phyloP scores from a whole-genome alignment of 2,329 filamentous ascomycete species.

The Cercospora sojina region DNA sequence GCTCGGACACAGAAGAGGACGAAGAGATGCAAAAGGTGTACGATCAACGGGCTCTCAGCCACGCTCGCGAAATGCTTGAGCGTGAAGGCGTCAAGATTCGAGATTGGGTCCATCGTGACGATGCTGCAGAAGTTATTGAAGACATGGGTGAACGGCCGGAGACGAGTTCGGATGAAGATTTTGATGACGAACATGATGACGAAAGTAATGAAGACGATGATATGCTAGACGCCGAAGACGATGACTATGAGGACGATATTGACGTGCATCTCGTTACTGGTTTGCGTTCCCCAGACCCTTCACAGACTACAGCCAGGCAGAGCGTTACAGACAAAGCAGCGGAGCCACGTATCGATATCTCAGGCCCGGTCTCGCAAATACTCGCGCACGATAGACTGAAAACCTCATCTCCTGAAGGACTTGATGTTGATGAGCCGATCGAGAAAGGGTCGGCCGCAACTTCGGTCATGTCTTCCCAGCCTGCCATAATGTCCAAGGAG shows the following conservation, averaged over 20 bases:
- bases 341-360: not conserved
- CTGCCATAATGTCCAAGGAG: not conserved
- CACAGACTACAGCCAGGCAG: not conserved
- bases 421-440: not conserved
- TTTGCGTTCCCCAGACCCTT: not conserved
- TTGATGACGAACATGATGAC: conserved; percentile 13
- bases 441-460: not conserved
- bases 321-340: not conserved
- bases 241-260: conserved; percentile 6
- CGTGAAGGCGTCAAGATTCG: conserved; percentile 16
- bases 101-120: conserved; percentile 19
- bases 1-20: conserved; percentile 28
- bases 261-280: conserved; percentile 1
- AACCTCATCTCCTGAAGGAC: not conserved
- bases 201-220: conserved; percentile 12
- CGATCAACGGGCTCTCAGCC: conserved; percentile 8
- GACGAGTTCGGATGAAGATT: conserved; percentile 16
- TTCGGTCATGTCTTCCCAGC: not conserved
- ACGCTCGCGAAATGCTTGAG: conserved; percentile 10
- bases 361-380: not conserved
- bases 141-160: conserved; percentile 25
- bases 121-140: conserved; percentile 26
- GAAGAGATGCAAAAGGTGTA: conserved; percentile 22
- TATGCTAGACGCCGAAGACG: not conserved
- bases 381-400: not conserved